Evolutionary conservation across 75 land plant species (phyloP), one percentile per base, ranked within the genome.

Genomic region (Pinus taeda): DNA sequence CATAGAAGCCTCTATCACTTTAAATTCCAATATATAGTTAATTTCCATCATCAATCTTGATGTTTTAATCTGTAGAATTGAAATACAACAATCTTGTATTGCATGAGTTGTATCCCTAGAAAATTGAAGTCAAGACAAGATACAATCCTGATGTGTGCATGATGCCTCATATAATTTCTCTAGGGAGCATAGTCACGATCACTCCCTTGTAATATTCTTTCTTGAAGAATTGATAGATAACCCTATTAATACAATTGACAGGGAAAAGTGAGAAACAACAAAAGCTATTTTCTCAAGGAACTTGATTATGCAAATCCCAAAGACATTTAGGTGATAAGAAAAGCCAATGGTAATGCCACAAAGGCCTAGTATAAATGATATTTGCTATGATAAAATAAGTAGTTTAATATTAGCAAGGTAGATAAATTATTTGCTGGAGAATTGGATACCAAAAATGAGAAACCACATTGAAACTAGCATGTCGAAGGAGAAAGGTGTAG

Each of bases 381-480:
- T 82, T 73, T 84, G 92, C 98, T 93, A 92, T 15, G 98, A 85
- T 75, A 91, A 90, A 56, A 95, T 69, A 63, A 97, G 79, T 62
- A 97, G 92, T 95, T 97, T 95, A 78, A 97, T 88, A 60, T 98
- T 98, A 74, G 93, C 98, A 73, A 94, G 77, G 74, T 97, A 97
- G 65, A 94, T 84, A 74, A 94, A 90, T 33, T 93, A 85, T 77
- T 97, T 97, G 80, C 94, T 90, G 60, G 93, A 92, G 79, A 97
- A 91, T 37, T 63, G 83, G 29, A 83, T 18, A n/a, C 99, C 89
- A 78, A 92, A 84, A n/a, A 97, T 69, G 69, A 84, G 92, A 45
- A 92, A 87, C 66, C 91, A 70, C 36, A 93, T 89, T 67, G 97
- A 87, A 60, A 92, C 85, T 15, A 98, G 99, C 49, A 97, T 97